Percentiles rank a stretch among this genome's conserved stretches.
Conservation (phyloP, 31 red algal genomes). For the Asparagopsis taxiformis region DNA sequence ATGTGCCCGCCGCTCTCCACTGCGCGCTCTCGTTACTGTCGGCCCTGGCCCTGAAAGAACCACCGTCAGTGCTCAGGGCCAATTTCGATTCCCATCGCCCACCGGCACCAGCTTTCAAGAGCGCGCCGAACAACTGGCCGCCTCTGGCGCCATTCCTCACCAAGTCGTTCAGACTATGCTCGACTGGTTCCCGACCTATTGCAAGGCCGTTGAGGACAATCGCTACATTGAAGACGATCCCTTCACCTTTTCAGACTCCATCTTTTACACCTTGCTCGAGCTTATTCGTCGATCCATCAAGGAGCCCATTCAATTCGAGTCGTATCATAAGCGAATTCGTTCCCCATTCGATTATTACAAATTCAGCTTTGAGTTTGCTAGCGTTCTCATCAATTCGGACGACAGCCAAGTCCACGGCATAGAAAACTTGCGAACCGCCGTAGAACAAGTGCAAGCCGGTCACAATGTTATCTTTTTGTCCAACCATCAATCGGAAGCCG, state of each 20-base stretch:
- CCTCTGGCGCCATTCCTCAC: conserved; percentile 18
- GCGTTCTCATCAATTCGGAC: conserved; percentile 48
- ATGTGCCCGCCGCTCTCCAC: too few relatives aligned
- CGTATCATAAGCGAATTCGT: conserved; percentile 68
- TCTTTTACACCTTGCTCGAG: conserved; percentile 84
- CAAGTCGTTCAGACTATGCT: conserved; percentile 4
- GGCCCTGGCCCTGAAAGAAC: background rate
- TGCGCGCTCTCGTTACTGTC: too few relatives aligned
- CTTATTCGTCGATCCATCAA: conserved; percentile 31
- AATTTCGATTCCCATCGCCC: background rate
- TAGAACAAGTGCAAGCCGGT: conserved; percentile 51
- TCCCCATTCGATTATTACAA: conserved; percentile 87
- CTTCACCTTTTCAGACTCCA: conserved; percentile 45
- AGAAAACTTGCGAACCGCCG: conserved; percentile 41
- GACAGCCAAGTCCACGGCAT: conserved; percentile 39
- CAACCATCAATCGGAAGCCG: conserved; percentile 90
- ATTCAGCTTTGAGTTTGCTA: conserved; percentile 83
- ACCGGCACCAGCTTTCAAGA: conserved; percentile 22
- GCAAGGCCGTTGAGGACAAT: conserved; percentile 28
- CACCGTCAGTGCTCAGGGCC: background rate
- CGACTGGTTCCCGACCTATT: conserved; percentile 35
- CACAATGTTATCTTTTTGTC: conserved; percentile 93
- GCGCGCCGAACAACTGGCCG: conserved; percentile 21
- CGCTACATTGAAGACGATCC: conserved; percentile 16
- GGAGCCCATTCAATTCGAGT: conserved; percentile 45